Conservation (phyloP, 2,329 filamentous ascomycete genomes). For the Fusarium buxicola region DNA sequence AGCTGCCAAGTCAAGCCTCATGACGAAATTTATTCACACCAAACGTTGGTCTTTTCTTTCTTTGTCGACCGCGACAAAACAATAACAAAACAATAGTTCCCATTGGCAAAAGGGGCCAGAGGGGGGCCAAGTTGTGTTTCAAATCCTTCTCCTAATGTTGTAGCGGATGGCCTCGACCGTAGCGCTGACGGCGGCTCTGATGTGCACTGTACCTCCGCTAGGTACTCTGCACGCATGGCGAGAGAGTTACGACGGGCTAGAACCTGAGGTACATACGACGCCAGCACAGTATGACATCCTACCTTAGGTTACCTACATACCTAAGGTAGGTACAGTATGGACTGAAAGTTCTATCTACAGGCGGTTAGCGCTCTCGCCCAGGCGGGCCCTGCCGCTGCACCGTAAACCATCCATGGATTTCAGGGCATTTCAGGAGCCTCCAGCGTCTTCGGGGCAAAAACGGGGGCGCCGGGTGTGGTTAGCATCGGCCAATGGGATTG, state of each 20-base stretch:
- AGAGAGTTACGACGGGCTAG: background rate
- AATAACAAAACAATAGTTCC: slow-evolving; percentile 16
- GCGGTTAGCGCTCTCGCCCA: slow-evolving; percentile 26
- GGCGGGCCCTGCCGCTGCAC: slow-evolving; percentile 43
- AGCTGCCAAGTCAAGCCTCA: slow-evolving; percentile 10
- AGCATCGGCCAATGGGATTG: slow-evolving; percentile 20
- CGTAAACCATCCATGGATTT: slow-evolving; percentile 31
- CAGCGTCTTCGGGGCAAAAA: slow-evolving; percentile 16
- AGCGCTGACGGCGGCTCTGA: slow-evolving; percentile 28
- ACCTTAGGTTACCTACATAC: slow-evolving; percentile 5
- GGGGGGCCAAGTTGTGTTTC: slow-evolving; percentile 30
- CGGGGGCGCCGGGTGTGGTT: slow-evolving; percentile 24
- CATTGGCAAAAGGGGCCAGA: slow-evolving; percentile 1
- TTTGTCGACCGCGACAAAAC: slow-evolving; percentile 9
- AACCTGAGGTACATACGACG: slow-evolving; percentile 7
- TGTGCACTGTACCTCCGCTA: slow-evolving; percentile 5
- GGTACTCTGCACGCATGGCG: background rate
- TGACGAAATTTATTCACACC: slow-evolving; percentile 26
- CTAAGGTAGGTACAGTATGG: background rate
- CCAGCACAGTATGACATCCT: slow-evolving; percentile 27
- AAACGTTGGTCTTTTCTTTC: slow-evolving; percentile 1
- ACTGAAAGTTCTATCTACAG: too few relatives aligned
- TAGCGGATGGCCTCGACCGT: slow-evolving; percentile 28
- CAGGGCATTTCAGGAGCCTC: slow-evolving; percentile 14
- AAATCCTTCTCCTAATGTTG: slow-evolving; percentile 9